Evolutionary conservation across 2,329 filamentous ascomycete species (phyloP), one percentile per base, ranked within the genome.

Genomic region (Hypoxylon sp.): DNA sequence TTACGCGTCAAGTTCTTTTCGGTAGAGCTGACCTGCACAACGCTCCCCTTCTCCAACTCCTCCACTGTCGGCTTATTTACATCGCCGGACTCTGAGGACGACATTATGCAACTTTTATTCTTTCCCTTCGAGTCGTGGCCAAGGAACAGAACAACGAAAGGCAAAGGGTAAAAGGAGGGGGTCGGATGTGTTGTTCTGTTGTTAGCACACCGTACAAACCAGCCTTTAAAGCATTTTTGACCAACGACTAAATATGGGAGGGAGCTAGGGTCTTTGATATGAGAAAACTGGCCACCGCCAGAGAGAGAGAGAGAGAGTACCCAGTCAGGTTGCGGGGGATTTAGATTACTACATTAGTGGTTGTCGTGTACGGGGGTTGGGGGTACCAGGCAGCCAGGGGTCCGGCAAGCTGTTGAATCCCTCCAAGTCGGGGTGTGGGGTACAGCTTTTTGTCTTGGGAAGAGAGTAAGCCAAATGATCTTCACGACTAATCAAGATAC

Each of bases 1-100:
- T 75, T 80, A 31, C 81, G 79, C 17, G 81, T 82, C 67, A 85
- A 70, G 11, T 73, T 66, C 48, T 64, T 68, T 44, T 76, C 67
- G n/a, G 67, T 59, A 22, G 67, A 66, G 22, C 67, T 61, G 53
- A 67, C 31, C 17, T 61, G 39, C 1, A 61, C 55, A 8, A 51
- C 31, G 19, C 51, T 52, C 31, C 71, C 72, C 48, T 75, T 76
- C 70, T 77, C 74, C 26, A 74, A 59, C 64, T 74, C 75, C 60
- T 76, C 75, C 57, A 74, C 61, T 17, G 57, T 67, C 50, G 68
- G 69, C 61, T 73, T 75, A 19, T 69, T 67, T 46, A 52, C 26
- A 17, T 64, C 54, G 53, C 59, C 59, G 19, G 57, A 63, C 11
- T 66, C 70, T 5, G 65, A 66, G 33, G 63, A 59, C 53, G 68